Percentiles rank a stretch among this genome's conserved stretches.
Evolutionary conservation across 768 basidiomycete species (phyloP).

Genomic region (Panaeolus cyanescens): DNA sequence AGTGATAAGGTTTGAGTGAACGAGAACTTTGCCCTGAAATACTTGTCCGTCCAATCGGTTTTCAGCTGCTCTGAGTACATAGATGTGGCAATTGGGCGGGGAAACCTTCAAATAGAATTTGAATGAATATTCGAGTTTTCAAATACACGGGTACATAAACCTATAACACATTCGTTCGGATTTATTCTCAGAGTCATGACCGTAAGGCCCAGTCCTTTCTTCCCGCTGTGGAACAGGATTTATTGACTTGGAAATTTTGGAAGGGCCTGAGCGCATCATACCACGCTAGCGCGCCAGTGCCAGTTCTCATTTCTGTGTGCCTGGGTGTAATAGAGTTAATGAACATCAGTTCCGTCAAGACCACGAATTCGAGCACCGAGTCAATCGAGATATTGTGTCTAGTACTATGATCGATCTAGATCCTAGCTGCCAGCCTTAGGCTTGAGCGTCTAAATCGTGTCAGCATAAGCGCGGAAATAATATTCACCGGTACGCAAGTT

Average conservation of each 20-base stretch:
- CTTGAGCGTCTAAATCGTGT: not conserved
- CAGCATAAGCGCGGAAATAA: not conserved
- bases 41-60: not conserved
- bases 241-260: not conserved
- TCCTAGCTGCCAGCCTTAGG: not conserved
- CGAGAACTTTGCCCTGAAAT: not conserved
- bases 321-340: not conserved
- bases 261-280: not conserved
- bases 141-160: not conserved
- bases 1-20: not conserved
- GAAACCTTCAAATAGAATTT: too few relatives aligned
- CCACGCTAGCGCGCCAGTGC: not conserved
- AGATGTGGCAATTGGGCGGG: too few relatives aligned
- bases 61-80: not conserved
- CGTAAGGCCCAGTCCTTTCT: too few relatives aligned
- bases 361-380: not conserved
- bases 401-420: not conserved
- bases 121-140: not conserved
- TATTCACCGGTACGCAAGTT: not conserved
- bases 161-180: not conserved
- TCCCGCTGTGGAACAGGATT: too few relatives aligned
- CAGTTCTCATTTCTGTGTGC: not conserved
- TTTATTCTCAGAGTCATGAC: not conserved
- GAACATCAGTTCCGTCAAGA: not conserved
- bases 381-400: not conserved